Evolutionary conservation across 352 stramenopile genomes (phyloP).

Genomic region (Globisporangium abappressorium): DNA sequence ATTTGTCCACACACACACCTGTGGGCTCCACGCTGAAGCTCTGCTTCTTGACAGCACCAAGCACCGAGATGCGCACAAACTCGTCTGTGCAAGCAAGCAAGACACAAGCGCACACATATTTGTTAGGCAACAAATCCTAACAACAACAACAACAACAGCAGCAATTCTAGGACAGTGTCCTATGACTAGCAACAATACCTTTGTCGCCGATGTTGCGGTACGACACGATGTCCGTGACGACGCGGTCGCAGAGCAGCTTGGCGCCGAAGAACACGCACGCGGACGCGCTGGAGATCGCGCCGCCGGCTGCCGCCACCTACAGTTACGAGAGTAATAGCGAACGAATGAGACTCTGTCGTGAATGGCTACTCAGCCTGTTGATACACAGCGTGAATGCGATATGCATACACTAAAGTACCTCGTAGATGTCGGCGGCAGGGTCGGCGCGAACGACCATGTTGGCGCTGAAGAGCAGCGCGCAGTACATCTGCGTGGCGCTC

Average conservation of each 20-base stretch:
- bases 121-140: background rate
- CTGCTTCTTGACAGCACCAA: conserved; percentile 43
- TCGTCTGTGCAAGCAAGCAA: conserved; percentile 25
- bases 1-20: conserved; percentile 25
- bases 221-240: conserved; percentile 72
- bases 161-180: background rate
- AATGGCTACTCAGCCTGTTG: background rate
- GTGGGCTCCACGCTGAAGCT: conserved; percentile 42
- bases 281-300: conserved; percentile 65
- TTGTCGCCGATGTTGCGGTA: conserved; percentile 59
- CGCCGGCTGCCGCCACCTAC: conserved; percentile 45
- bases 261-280: conserved; percentile 65
- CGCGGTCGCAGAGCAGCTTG: conserved; percentile 63
- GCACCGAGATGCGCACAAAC: conserved; percentile 53
- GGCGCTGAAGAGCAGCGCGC: conserved; percentile 53
- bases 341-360: background rate
- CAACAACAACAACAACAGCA: background rate
- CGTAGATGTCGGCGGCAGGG: conserved; percentile 44
- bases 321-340: background rate
- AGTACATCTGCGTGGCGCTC: conserved; percentile 76
- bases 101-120: background rate
- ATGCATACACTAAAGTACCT: conserved; percentile 26
- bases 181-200: conserved; percentile 14
- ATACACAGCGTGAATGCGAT: no score
- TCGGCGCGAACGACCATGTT: conserved; percentile 65